phyloP scores from a whole-genome alignment of 1,139 yeast genomes.

The Yamadazyma kanchanaburiensis region DNA sequence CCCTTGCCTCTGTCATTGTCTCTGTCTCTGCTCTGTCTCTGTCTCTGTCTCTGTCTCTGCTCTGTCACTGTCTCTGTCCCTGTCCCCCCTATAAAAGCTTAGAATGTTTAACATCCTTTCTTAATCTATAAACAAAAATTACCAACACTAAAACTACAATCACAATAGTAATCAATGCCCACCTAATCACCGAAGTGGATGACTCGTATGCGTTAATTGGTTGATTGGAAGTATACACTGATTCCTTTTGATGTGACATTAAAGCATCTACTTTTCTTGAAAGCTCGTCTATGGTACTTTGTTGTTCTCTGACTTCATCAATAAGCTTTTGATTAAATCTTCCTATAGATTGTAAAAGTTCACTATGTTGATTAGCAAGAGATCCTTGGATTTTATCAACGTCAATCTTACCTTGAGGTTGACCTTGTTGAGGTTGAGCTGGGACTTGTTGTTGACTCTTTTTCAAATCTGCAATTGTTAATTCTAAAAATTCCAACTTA shows the following conservation, averaged over 20 bases:
- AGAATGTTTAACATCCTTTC: slow-evolving; percentile 54
- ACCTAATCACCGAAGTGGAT: slow-evolving; percentile 23
- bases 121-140: slow-evolving; percentile 42
- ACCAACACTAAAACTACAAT: slow-evolving; percentile 34
- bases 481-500: slow-evolving; percentile 3
- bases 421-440: neutral
- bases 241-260: slow-evolving; percentile 42
- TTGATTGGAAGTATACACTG: slow-evolving; percentile 18
- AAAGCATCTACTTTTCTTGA: slow-evolving; percentile 39
- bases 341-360: slow-evolving; percentile 31
- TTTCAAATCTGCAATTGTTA: neutral
- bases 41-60: too few species aligned
- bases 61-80: too few species aligned
- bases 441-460: too few species aligned
- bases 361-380: slow-evolving; percentile 31
- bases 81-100: too few species aligned
- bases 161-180: slow-evolving; percentile 43
- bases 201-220: slow-evolving; percentile 8
- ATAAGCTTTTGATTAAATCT: slow-evolving; percentile 37
- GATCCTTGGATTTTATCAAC: slow-evolving; percentile 19
- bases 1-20: too few species aligned
- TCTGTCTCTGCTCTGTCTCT: too few species aligned
- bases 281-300: slow-evolving; percentile 31
- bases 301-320: slow-evolving; percentile 46
- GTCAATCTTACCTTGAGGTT: neutral